Evolutionary conservation across 768 basidiomycete genomes (phyloP).

Genomic region (Tephrocybe sp.): DNA sequence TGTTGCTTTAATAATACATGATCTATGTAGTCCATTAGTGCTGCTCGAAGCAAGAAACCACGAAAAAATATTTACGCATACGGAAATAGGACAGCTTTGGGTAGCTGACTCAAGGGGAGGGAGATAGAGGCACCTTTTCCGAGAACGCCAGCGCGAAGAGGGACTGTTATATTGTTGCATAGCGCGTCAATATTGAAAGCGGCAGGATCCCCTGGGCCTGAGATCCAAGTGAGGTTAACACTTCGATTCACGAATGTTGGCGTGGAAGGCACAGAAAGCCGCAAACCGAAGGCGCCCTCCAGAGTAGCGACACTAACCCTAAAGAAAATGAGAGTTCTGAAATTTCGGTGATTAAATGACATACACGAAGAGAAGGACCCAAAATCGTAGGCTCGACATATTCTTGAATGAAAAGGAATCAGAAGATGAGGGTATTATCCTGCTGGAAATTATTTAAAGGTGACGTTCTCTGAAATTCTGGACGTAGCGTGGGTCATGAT

Average conservation of each 20-base stretch:
- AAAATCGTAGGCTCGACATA: not conserved
- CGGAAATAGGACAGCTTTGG: not conserved
- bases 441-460: not conserved
- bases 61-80: not conserved
- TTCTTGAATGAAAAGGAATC: not conserved
- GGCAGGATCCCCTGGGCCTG: not conserved
- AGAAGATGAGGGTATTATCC: not conserved
- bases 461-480: too few relatives aligned
- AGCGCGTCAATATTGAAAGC: conserved; percentile 2
- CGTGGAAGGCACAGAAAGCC: not conserved
- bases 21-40: conserved; percentile 1
- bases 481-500: not conserved
- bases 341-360: not conserved
- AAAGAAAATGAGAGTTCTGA: not conserved
- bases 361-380: not conserved
- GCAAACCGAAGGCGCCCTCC: not conserved
- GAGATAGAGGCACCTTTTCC: not conserved
- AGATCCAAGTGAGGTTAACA: conserved; percentile 2
- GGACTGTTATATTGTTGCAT: conserved; percentile 5
- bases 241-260: not conserved
- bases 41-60: not conserved
- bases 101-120: not conserved
- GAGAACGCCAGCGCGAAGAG: not conserved
- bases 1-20: conserved; percentile 6
- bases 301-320: not conserved